Base-by-base conservation (phyloP, 371 early-diverging fungal genomes). In the Parasitella parasitica region DNA sequence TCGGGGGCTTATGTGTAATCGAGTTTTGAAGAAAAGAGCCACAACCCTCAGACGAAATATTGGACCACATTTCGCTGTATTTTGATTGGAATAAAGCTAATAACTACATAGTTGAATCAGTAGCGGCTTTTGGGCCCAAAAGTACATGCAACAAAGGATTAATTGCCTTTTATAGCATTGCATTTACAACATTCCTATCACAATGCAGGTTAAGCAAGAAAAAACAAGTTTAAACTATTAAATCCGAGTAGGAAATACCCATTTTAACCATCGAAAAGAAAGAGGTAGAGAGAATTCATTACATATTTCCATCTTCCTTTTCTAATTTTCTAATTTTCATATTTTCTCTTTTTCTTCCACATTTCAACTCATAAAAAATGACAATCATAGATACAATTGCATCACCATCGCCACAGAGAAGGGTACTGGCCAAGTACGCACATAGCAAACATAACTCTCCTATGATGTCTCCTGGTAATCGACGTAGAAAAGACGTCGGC, bases 401-500 rank as follows among this genome's bases (percentile, higher is more conserved):
- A 20, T 80, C 77, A 1, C 80, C 80, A 38, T 61, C 77, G 24
- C 77, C 80, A 28, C 80, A 80, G 41, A 64, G 77, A 59, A 67
- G 70, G 43, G 30, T 61, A 52, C 51, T 68, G 63, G 38, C 61
- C 51, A 66, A 68, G 61, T 53, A 38, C n/a, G 50, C 57, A 64
- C 51, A 69, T 24, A 55, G 36, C 8, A 63, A 63, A 34, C 52
- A 51, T 32, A 69, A 63, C 58, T 54, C 64, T 24, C 65, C 65
- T 41, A 49, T 69, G 39, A 63, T 70, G 51, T 73, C 81, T 18
- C 78, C 81, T 54, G 76, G 75, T 3, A 80, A 73, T 24, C 59
- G 78, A 28, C 70, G 81, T 20, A 71, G 81, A 55, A 81, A 81
- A 69, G 78, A 83, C 26, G 76, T 94, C 35, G 94, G 94, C 15